Evolutionary conservation across 371 early-diverging fungal species (phyloP).

Genomic region (Paramicrosporidium saccamoebae): DNA sequence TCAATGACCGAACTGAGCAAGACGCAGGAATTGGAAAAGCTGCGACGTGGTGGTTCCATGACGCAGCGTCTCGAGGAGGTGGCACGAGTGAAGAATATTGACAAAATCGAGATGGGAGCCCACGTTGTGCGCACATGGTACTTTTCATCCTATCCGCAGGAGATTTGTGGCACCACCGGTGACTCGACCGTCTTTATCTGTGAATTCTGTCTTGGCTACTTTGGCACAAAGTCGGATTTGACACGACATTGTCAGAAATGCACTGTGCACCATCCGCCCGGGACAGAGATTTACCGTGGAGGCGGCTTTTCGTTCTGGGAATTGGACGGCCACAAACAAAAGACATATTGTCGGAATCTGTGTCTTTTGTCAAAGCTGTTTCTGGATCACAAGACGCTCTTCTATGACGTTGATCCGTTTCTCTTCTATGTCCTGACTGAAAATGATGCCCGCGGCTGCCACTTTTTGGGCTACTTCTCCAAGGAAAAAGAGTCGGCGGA

Average conservation of each 20-base stretch:
- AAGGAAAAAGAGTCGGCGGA: slow-evolving; percentile 91
- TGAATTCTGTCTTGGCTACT: slow-evolving; percentile 64
- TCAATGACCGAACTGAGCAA: slow-evolving; percentile 34
- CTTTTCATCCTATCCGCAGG: slow-evolving; percentile 74
- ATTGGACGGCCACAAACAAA: slow-evolving; percentile 62
- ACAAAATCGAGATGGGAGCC: slow-evolving; percentile 68
- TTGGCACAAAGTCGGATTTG: slow-evolving; percentile 20
- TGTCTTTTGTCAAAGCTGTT: slow-evolving; percentile 79
- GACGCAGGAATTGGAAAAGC: slow-evolving; percentile 62
- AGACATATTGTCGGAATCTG: slow-evolving; percentile 56
- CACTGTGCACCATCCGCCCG: slow-evolving; percentile 61
- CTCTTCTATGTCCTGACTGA: slow-evolving; percentile 82
- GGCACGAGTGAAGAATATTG: slow-evolving; percentile 68
- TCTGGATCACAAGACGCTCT: slow-evolving; percentile 97
- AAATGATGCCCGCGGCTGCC: slow-evolving; percentile 39
- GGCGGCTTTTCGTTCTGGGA: slow-evolving; percentile 65
- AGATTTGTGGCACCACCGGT: slow-evolving; percentile 25
- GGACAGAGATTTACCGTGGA: slow-evolving; percentile 61
- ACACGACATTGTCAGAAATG: slow-evolving; percentile 40
- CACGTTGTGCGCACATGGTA: slow-evolving; percentile 90
- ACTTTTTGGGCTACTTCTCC: slow-evolving; percentile 94
- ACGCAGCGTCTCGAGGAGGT: slow-evolving; percentile 69
- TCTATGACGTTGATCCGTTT: slow-evolving; percentile 97
- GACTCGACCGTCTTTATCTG: slow-evolving; percentile 55
- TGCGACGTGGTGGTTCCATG: slow-evolving; percentile 69